These are phyloP conservation scores for Albatrellus ellisii DNA, from an alignment of 768 basidiomycete genomes.

Conservation along the genomic window DNA sequence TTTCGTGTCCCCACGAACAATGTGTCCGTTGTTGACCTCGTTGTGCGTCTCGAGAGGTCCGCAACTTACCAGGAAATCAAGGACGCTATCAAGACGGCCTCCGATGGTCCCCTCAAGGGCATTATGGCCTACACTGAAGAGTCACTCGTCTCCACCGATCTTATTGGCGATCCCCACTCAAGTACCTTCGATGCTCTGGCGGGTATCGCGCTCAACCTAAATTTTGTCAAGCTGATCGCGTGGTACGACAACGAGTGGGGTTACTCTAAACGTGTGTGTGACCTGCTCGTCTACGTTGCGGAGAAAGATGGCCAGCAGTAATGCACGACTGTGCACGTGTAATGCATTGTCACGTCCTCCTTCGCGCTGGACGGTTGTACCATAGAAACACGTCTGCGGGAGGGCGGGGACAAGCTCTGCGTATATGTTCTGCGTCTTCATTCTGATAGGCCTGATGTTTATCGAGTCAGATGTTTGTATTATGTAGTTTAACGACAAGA, in stretches of 20 bases:
- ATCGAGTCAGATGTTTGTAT: too few relatives aligned
- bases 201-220: constrained; percentile 83
- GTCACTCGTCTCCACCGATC: constrained; percentile 86
- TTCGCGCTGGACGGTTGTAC: too few relatives aligned
- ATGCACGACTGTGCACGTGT: too few relatives aligned
- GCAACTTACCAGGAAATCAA: constrained; percentile 90
- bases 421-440: too few relatives aligned
- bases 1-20: constrained; percentile 97
- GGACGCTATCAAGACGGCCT: constrained; percentile 64
- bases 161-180: constrained; percentile 65
- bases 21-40: constrained; percentile 97
- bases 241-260: constrained; percentile 98
- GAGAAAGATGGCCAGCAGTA: constrained; percentile 59
- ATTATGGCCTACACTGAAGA: constrained; percentile 91
- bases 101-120: constrained; percentile 55
- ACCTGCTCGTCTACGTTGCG: constrained; percentile 74
- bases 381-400: too few relatives aligned
- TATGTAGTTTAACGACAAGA: too few relatives aligned
- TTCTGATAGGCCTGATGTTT: too few relatives aligned
- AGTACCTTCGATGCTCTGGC: constrained; percentile 91
- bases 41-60: constrained; percentile 78
- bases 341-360: too few relatives aligned
- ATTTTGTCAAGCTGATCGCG: constrained; percentile 92
- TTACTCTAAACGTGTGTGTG: constrained; percentile 87
- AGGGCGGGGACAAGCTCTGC: too few relatives aligned